Base-by-base conservation (phyloP, 177 flowering plant species). In the Vitis hybrid region DNA sequence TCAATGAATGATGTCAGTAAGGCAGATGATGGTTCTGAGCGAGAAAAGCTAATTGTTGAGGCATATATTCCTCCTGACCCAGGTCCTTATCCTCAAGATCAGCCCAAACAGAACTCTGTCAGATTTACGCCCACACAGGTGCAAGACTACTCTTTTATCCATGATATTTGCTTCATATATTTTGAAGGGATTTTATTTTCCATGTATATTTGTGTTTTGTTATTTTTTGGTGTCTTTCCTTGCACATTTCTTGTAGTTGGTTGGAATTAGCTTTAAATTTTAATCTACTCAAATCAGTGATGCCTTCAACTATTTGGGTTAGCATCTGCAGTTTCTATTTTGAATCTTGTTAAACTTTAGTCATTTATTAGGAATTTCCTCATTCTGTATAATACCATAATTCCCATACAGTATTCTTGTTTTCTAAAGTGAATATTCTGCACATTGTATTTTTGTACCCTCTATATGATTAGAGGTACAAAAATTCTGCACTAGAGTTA, bases 31-130 rank as follows among this genome's bases (percentile, higher is more conserved):
- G 70, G 29, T 79, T 61, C 70, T 72, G 84, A 75, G 48, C 82
- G 77, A 64, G 91, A 88, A 64, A 72, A 82, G 56, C 92, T 93
- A 53, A 68, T 86, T 70, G 95, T 96, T 66, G 98, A 96, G 82
- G 82, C 94, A n/a, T 93, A 93, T 74, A 75, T 86, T 64, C 97
- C 99, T 80, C 91, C 95, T 51, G 91, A 93, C 74, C 97, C 97
- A 2, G 99, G 99, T 73, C 99, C 99, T 71, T 96, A 96, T 85
- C 99, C 99, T 31, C 98, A 93, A 81, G 99, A 96, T 78, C 90
- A 93, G 75, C 99, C 99, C 6, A 93, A 89, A 71, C 87, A 87
- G 75, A 96, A 96, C 73, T 86, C 92, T 15, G 98, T 96, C 62
- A 84, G 90, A 80, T 96, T 96, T 80, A 96, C 99, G 18, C 82